These are phyloP conservation scores for Corniculantispora saksenae DNA, from an alignment of 2,329 filamentous ascomycete genomes.

Conservation along the genomic window DNA sequence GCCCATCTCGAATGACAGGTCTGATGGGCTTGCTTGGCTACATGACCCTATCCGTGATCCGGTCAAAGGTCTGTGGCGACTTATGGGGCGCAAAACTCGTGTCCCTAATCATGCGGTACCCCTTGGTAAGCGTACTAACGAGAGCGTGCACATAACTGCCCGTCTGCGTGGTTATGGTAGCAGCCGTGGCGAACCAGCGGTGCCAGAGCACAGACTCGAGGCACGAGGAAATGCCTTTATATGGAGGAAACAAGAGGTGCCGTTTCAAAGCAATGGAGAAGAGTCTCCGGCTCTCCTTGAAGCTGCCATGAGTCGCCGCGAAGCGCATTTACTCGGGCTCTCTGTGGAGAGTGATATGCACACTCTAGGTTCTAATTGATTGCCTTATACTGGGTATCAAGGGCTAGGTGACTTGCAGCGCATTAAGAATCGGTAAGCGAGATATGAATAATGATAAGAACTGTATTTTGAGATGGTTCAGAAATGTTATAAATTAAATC, in stretches of 20 bases:
- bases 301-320: not conserved
- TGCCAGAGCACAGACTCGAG: not conserved
- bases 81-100: not conserved
- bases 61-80: not conserved
- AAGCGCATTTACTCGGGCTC: not conserved
- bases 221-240: not conserved
- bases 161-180: not conserved
- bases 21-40: not conserved
- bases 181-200: not conserved
- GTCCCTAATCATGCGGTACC: not conserved
- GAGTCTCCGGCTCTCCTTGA: not conserved
- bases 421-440: no score
- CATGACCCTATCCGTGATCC: not conserved
- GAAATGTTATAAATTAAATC: no score
- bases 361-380: no score
- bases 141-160: not conserved
- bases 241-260: not conserved
- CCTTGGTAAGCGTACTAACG: not conserved
- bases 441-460: no score
- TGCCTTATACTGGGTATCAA: no score
- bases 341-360: no score
- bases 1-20: not conserved
- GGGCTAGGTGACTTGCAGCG: no score
- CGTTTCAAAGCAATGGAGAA: not conserved
- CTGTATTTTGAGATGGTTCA: no score